Percentiles rank a stretch among this genome's conserved stretches.
Conservation (phyloP, 768 basidiomycete species). For the Leccinum obscurum region DNA sequence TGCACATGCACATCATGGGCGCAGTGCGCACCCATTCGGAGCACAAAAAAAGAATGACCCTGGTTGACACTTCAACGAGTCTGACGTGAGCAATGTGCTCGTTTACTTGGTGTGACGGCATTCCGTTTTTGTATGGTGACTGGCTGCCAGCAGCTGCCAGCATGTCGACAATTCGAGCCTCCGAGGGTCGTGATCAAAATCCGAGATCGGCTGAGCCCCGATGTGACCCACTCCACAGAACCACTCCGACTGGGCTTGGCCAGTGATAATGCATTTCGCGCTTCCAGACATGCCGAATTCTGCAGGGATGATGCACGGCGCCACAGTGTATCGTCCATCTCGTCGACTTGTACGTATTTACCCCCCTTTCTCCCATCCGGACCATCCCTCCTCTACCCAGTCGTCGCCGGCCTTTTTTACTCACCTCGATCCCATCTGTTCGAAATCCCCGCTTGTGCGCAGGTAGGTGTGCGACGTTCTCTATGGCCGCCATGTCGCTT, state of each 20-base stretch:
- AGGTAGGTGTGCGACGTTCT: slow-evolving; percentile 39
- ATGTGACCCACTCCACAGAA: neutral
- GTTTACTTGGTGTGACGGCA: neutral
- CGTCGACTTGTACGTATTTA: slow-evolving; percentile 44
- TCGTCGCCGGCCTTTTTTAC: neutral
- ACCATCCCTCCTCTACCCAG: neutral
- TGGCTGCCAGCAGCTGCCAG: neutral
- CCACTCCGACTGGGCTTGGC: neutral
- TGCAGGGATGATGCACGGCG: slow-evolving; percentile 40
- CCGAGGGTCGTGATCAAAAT: neutral
- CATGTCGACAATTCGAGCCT: neutral
- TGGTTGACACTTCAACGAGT: neutral
- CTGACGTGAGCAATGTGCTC: neutral
- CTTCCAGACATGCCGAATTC: slow-evolving; percentile 46
- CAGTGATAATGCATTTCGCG: neutral
- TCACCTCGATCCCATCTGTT: neutral
- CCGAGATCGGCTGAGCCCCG: neutral
- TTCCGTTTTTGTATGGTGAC: neutral
- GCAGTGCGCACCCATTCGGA: neutral
- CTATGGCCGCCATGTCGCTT: slow-evolving; percentile 38
- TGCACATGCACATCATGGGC: neutral
- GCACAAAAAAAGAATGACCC: neutral
- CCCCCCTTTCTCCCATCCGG: neutral
- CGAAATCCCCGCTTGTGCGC: neutral
- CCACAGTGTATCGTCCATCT: slow-evolving; percentile 39